phyloP scores from a whole-genome alignment of 345 rosid genomes.

The Lepidium didymum region DNA sequence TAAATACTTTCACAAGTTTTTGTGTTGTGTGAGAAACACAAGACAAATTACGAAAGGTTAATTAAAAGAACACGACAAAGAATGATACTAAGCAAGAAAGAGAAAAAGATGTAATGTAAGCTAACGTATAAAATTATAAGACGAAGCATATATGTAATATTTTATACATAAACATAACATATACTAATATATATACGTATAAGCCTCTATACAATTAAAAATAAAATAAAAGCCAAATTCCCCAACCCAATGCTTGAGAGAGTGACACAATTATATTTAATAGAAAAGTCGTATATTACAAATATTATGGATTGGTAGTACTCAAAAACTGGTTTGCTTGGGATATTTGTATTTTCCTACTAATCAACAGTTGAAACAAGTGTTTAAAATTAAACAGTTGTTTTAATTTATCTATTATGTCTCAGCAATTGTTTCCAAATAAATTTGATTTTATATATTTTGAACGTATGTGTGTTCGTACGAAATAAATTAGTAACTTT shows the following conservation, averaged over 20 bases:
- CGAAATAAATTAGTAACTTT: too few species aligned
- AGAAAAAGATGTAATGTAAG: conserved; percentile 25
- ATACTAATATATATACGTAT: not conserved
- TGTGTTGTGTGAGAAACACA: conserved; percentile 26
- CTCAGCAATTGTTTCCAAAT: too few species aligned
- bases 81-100: conserved; percentile 28
- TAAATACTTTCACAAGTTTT: conserved; percentile 24
- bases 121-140: conserved; percentile 26
- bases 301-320: not conserved
- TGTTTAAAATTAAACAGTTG: too few species aligned
- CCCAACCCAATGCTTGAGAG: conserved; percentile 11
- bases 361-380: too few species aligned
- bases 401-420: too few species aligned
- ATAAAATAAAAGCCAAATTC: not conserved
- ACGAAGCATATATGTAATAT: conserved; percentile 8
- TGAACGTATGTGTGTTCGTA: too few species aligned
- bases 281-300: not conserved
- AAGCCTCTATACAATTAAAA: not conserved
- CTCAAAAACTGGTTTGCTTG: too few species aligned
- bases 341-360: too few species aligned
- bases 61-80: conserved; percentile 33
- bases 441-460: too few species aligned
- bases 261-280: not conserved
- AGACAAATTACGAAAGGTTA: conserved; percentile 20
- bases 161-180: not conserved